Evolutionary conservation across 257 asterid species (phyloP).

Genomic region (Petunia secreta): DNA sequence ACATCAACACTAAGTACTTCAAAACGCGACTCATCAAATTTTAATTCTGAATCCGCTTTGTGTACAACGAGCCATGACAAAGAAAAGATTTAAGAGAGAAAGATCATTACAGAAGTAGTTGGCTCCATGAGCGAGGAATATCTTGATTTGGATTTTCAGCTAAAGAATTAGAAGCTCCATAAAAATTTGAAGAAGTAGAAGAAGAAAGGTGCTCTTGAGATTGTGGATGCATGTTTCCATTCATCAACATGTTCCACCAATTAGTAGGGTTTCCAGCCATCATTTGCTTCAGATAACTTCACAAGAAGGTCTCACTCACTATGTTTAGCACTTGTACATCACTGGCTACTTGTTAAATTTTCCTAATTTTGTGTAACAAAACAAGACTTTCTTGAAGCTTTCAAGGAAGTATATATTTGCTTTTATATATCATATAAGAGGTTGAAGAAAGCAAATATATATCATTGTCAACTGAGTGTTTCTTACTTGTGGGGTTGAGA

Average conservation of each 20-base stretch:
- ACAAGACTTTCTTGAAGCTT: slow-evolving; percentile 41
- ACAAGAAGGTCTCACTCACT: not conserved
- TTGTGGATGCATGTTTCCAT: slow-evolving; percentile 66
- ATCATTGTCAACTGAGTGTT: slow-evolving; percentile 54
- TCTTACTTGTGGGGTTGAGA: slow-evolving; percentile 56
- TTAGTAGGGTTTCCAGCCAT: slow-evolving; percentile 80
- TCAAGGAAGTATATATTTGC: slow-evolving; percentile 42
- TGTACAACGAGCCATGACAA: not conserved
- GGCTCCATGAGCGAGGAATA: slow-evolving; percentile 81
- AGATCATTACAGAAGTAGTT: slow-evolving; percentile 55
- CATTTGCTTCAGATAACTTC: slow-evolving; percentile 42
- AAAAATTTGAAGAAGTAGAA: slow-evolving; percentile 38
- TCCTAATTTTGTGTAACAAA: slow-evolving; percentile 22
- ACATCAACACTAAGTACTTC: too few species aligned
- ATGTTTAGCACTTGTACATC: slow-evolving; percentile 7
- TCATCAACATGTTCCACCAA: slow-evolving; percentile 60
- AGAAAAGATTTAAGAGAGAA: slow-evolving; percentile 27
- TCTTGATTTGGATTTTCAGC: slow-evolving; percentile 41
- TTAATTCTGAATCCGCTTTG: too few species aligned
- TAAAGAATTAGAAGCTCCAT: slow-evolving; percentile 30
- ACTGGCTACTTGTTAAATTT: slow-evolving; percentile 18
- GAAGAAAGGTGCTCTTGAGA: slow-evolving; percentile 23
- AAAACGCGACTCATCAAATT: too few species aligned
- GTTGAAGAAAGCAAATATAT: slow-evolving; percentile 36
- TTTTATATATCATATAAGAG: slow-evolving; percentile 38